A percentile compares a stretch with the other conserved stretches of the same genome.
Evolutionary conservation across 73 alveolate genomes (phyloP).

Genomic region (Blepharisma japonicum): DNA sequence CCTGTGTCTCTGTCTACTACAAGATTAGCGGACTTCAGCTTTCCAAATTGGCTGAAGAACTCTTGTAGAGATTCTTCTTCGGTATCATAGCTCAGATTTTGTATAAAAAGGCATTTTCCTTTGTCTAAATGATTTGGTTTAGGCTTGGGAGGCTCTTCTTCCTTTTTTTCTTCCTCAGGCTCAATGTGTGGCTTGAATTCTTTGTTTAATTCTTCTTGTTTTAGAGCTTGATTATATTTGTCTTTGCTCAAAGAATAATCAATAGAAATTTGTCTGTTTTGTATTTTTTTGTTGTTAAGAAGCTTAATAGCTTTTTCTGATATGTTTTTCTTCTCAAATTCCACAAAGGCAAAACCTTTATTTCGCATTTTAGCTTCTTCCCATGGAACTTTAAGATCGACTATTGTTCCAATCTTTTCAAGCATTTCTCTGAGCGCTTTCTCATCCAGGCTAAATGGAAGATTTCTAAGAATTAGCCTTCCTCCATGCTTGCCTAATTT

Average conservation of each 20-base stretch:
- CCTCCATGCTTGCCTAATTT: slow-evolving; percentile 29
- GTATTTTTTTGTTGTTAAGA: not conserved
- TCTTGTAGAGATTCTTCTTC: slow-evolving; percentile 17
- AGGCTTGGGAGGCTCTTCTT: not conserved
- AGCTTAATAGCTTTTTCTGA: slow-evolving; percentile 23
- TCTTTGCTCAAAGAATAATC: slow-evolving; percentile 23
- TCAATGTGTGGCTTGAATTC: not conserved
- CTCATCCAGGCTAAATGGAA: slow-evolving; percentile 8
- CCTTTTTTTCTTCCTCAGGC: slow-evolving; percentile 24
- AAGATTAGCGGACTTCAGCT: slow-evolving; percentile 2
- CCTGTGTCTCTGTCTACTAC: slow-evolving; percentile 25
- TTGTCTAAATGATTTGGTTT: not conserved
- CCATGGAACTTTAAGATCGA: not conserved
- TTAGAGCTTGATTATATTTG: not conserved
- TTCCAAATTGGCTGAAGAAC: slow-evolving; percentile 14
- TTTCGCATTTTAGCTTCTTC: not conserved
- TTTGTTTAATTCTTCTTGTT: slow-evolving; percentile 1
- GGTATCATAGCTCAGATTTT: slow-evolving; percentile 9
- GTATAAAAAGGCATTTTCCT: not conserved
- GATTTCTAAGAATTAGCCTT: slow-evolving; percentile 20
- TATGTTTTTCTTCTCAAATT: slow-evolving; percentile 10
- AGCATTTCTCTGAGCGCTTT: not conserved
- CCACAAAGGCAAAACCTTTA: slow-evolving; percentile 27
- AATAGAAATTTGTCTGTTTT: slow-evolving; percentile 11
- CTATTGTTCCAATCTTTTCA: not conserved